Percentiles rank a stretch among this genome's conserved stretches.
Evolutionary conservation across 2,329 filamentous ascomycete genomes (phyloP).

Genomic region (Pyrenochaeta sp.): DNA sequence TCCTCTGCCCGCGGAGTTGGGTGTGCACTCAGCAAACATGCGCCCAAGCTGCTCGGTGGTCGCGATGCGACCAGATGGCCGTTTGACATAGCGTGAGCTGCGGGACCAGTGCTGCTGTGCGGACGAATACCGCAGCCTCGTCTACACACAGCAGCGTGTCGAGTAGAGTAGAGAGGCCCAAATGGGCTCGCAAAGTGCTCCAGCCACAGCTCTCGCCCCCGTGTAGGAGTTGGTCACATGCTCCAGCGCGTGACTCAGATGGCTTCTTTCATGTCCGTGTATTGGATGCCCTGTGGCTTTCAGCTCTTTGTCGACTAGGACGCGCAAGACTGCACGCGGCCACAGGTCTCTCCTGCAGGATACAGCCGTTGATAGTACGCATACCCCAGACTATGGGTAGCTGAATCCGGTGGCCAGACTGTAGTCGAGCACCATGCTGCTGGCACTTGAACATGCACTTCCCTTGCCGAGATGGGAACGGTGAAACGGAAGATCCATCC

Average conservation of each 20-base stretch:
- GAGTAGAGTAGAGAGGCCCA: background rate
- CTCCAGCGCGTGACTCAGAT: constrained; percentile 15
- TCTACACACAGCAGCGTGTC: constrained; percentile 10
- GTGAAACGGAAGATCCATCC: constrained; percentile 18
- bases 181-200: constrained; percentile 4
- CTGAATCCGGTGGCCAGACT: constrained; percentile 26
- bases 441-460: constrained; percentile 8
- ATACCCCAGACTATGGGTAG: constrained; percentile 22
- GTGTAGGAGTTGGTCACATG: constrained; percentile 24
- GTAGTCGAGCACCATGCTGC: constrained; percentile 16
- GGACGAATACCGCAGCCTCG: no score
- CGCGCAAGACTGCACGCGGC: constrained; percentile 26
- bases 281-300: constrained; percentile 13
- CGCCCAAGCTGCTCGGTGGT: background rate
- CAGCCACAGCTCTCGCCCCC: constrained; percentile 30
- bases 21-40: background rate
- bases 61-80: constrained; percentile 7
- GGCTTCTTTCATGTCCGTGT: constrained; percentile 7
- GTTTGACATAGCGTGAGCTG: background rate
- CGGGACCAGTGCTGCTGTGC: no score
- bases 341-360: constrained; percentile 6
- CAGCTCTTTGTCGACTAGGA: constrained; percentile 24
- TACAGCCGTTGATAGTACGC: constrained; percentile 8
- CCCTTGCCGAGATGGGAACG: constrained; percentile 2
- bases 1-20: constrained; percentile 6